Base-by-base conservation (phyloP, 768 basidiomycete genomes). In the Rhodotorula diobovata region DNA sequence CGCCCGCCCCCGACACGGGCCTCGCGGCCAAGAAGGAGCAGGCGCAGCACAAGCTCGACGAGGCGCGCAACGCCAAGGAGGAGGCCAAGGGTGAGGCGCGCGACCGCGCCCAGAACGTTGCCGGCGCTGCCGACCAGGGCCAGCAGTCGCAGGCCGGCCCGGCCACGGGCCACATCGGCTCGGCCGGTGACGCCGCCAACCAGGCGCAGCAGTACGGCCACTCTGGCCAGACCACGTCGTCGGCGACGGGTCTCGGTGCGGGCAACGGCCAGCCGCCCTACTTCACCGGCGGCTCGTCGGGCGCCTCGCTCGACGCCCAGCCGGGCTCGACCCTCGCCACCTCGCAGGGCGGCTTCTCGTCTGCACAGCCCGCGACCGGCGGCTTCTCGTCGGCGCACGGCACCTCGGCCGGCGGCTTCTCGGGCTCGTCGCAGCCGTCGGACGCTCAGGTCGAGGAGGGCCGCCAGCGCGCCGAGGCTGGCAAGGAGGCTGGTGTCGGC, bases 1-100 rank as follows among this genome's bases (percentile, higher is more conserved):
- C 85, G 75, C 84, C 84, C 66, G 82, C 85, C 30, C 85, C 86
- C 12, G 81, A 80, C 34, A 79, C 82, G 10, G 84, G 82, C n/a
- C 75, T 82, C 20, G 77, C 80, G 10, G 77, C 84, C 51, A 80
- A 82, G 70, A 84, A 85, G 62, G 84, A 88, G 75, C 73, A 80
- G 23, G 81, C 81, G 50, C 79, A 76, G 62, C 35, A 55, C 37
- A 61, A 53, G 34, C 66, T 76, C 67, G 54, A 73, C 39, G 65
- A 79, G 66, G 78, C 78, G 60, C 61, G 78, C 58, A 41, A 72
- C 14, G 54, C 78, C 73, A 74, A 70, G 34, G 68, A 79, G 67
- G 75, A 70, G 37, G 57, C 65, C 28, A 67, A 68, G 65, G 28
- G 43, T 34, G 66, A 76, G 45, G 76, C 67, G 8, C 9, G 11